A percentile compares a stretch with the other conserved stretches of the same genome.
Evolutionary conservation across 2,329 filamentous ascomycete species (phyloP).

Genomic region (Chaetomiaceae sp.): DNA sequence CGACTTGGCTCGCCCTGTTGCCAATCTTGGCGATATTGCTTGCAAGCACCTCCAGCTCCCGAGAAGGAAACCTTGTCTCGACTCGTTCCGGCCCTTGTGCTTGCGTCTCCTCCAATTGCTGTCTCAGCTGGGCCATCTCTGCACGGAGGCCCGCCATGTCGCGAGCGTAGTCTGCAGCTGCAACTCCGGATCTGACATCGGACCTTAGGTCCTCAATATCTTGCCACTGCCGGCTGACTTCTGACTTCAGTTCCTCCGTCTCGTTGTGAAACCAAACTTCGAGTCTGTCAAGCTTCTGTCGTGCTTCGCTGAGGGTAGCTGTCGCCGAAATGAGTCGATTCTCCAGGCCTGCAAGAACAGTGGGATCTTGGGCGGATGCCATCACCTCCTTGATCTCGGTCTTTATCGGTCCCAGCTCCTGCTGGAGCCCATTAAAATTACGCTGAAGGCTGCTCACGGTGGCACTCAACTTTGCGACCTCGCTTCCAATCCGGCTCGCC

Average conservation of each 20-base stretch:
- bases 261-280: conserved; percentile 23
- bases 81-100: conserved; percentile 15
- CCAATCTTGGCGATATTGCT: conserved; percentile 37
- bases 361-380: conserved; percentile 12
- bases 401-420: conserved; percentile 29
- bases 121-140: conserved; percentile 28
- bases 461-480: conserved; percentile 32
- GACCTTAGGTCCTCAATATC: conserved; percentile 26
- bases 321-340: conserved; percentile 25
- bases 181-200: conserved; percentile 18
- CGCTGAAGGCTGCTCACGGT: conserved; percentile 27
- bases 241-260: conserved; percentile 22
- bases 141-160: conserved; percentile 32
- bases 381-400: conserved; percentile 24
- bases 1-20: conserved; percentile 35
- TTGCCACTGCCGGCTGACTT: conserved; percentile 24
- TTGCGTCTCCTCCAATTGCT: conserved; percentile 26
- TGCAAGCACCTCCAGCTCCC: conserved; percentile 38
- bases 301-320: conserved; percentile 21
- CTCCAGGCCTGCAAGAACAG: conserved; percentile 22
- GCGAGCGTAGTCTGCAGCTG: conserved; percentile 27
- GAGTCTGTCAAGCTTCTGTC: conserved; percentile 20
- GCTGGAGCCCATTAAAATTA: conserved; percentile 21
- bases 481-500: conserved; percentile 33
- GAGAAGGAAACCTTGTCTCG: conserved; percentile 24